A percentile compares a stretch with the other conserved stretches of the same genome.
Evolutionary conservation across 2,329 filamentous ascomycete genomes (phyloP).

Genomic region (Penicillium sp.): DNA sequence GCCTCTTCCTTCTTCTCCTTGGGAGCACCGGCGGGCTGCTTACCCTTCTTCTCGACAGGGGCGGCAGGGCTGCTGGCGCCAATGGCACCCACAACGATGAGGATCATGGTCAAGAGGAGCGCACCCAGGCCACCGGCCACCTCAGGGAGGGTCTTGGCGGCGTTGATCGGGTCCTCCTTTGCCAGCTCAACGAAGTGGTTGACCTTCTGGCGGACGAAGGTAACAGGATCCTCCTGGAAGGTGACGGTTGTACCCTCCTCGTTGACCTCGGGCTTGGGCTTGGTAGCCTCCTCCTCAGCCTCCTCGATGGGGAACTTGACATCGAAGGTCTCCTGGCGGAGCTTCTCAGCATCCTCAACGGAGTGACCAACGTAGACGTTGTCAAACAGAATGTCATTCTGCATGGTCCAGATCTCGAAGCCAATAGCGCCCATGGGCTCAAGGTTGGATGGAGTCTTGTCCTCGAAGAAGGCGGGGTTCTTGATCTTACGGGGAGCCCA

Average conservation of each 20-base stretch:
- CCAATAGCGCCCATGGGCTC: conserved; percentile 93
- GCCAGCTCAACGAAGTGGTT: conserved; percentile 85
- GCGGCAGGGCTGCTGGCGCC: conserved; percentile 60
- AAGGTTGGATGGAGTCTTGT: conserved; percentile 94
- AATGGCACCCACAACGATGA: conserved; percentile 66
- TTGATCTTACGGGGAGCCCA: conserved; percentile 95
- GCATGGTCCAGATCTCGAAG: conserved; percentile 99
- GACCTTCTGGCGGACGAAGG: conserved; percentile 87
- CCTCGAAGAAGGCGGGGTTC: conserved; percentile 95
- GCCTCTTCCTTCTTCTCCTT: conserved; percentile 66
- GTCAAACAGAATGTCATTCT: conserved; percentile 97
- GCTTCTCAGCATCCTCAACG: conserved; percentile 81
- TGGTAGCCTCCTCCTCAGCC: conserved; percentile 71
- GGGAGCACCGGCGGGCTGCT: conserved; percentile 64
- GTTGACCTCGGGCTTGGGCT: conserved; percentile 68
- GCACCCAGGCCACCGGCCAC: conserved; percentile 77
- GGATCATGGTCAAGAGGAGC: conserved; percentile 66
- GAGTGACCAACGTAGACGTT: conserved; percentile 99
- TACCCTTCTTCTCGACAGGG: conserved; percentile 69
- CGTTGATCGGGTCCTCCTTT: conserved; percentile 77
- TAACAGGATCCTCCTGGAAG: conserved; percentile 87
- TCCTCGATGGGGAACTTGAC: conserved; percentile 83
- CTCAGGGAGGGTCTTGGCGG: conserved; percentile 86
- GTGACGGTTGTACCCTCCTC: conserved; percentile 70
- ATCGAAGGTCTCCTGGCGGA: conserved; percentile 85